Evolutionary conservation across 768 basidiomycete species (phyloP), one percentile per base, ranked within the genome.

Genomic region (Mycena crocata): DNA sequence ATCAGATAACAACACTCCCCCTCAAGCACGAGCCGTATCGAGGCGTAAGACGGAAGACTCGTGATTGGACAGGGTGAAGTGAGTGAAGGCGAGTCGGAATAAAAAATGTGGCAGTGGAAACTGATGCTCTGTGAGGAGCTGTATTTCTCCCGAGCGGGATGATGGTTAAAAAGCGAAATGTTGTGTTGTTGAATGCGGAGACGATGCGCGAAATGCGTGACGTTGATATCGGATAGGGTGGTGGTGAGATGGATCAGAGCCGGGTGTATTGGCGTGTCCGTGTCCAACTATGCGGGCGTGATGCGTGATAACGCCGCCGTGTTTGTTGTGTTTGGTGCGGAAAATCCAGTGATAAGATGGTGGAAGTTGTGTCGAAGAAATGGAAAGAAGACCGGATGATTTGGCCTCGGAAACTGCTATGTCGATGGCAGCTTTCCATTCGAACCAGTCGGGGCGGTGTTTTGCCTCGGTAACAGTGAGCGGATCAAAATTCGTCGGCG

Each of bases 51-150:
- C 49, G 31, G 30, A 30, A 51, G 30, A 51, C 49, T 51, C 49
- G 49, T 34, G 49, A 49, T 49, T 49, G 48, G 48, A 49, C 48
- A 12, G 48, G 34, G 49, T 51, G 49, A 51, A 9, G 40, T 32
- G 19, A 32, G 34, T 51, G 31, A 19, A 34, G 49, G 30, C 31
- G 13, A 32, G 49, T 17, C 19, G 34, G n/a, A 30, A 51, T 32
- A 13, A 32, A 21, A n/a, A 49, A 49, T 49, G 28, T 49, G 48
- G 31, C 31, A 32, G n/a, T 51, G 49, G 49, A 51, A 51, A 51
- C 49, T 51, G 49, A 51, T 51, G 49, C 49, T 51, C 49, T 51
- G 49, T 51, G 31, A 51, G 49, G 31, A 51, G 49, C 49, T 51
- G 49, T 21, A 30, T 31, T 34, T n/a, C 49, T 51, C 49, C 31